Evolutionary conservation across 192 early-diverging fungal genomes (phyloP).

Genomic region (Backusella circina): DNA sequence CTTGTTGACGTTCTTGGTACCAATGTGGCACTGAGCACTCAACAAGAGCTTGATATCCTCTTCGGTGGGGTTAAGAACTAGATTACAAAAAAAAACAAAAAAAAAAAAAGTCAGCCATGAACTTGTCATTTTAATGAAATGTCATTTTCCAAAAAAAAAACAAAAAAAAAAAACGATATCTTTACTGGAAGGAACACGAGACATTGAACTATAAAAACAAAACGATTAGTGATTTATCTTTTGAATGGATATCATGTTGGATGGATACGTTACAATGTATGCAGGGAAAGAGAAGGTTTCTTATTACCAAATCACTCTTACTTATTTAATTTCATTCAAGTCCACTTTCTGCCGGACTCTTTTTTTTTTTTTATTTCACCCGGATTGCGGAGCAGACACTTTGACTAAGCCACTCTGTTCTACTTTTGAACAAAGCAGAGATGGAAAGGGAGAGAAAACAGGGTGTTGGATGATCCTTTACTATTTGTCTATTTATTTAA

Average conservation of each 20-base stretch:
- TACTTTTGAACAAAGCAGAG: background rate
- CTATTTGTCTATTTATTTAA: too few species aligned
- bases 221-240: background rate
- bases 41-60: conserved; percentile 92
- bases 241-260: background rate
- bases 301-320: background rate
- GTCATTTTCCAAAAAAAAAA: background rate
- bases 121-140: background rate
- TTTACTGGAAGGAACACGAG: conserved; percentile 8
- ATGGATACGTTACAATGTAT: conserved; percentile 17
- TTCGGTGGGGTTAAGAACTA: conserved; percentile 73
- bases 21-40: conserved; percentile 95
- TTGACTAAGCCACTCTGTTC: background rate
- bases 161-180: background rate
- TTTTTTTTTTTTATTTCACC: background rate
- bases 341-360: background rate
- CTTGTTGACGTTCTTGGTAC: conserved; percentile 93
- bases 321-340: background rate
- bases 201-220: conserved; percentile 2
- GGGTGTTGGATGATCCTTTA: too few species aligned
- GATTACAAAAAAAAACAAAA: background rate
- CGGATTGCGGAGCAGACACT: too few species aligned
- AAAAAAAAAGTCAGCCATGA: background rate
- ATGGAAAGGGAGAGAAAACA: too few species aligned
- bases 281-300: conserved; percentile 22